Evolutionary conservation across 305 asterid species (phyloP).

Genomic region (Rubia tinctorum): DNA sequence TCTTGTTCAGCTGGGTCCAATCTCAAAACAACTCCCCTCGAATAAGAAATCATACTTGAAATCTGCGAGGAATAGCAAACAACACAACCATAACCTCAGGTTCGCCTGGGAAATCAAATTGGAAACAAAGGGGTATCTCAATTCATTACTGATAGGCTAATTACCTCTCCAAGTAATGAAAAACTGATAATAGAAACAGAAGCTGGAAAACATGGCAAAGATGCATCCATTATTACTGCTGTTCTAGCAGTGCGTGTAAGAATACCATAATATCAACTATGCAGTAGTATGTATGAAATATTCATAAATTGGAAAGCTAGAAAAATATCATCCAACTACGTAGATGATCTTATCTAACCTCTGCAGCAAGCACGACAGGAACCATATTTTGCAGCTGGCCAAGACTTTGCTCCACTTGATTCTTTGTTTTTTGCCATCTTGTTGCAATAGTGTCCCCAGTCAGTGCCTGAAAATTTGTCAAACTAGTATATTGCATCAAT

Average conservation of each 20-base stretch:
- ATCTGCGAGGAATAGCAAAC: conserved; percentile 45
- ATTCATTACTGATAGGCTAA: not conserved
- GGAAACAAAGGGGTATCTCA: not conserved
- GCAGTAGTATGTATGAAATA: not conserved
- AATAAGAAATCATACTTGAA: conserved; percentile 54
- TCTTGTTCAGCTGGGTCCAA: conserved; percentile 77
- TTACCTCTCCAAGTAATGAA: not conserved
- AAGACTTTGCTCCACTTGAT: conserved; percentile 39
- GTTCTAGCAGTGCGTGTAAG: not conserved
- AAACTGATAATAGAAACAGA: not conserved
- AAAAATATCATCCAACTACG: not conserved
- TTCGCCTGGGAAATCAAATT: not conserved
- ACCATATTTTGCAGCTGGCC: conserved; percentile 38
- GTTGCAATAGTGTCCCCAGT: conserved; percentile 42
- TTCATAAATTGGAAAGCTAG: not conserved
- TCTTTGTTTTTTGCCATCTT: conserved; percentile 36
- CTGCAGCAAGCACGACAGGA: conserved; percentile 41
- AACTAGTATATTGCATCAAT: conserved; percentile 1
- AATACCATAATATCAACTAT: not conserved
- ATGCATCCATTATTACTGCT: conserved; percentile 1
- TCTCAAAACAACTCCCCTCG: conserved; percentile 42
- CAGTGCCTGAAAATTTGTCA: conserved; percentile 35
- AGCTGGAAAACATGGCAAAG: not conserved
- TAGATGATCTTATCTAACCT: conserved; percentile 30
- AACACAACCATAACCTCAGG: conserved; percentile 11